Evolutionary conservation across 2,329 filamentous ascomycete genomes (phyloP), one percentile per base, ranked within the genome.

Genomic region (Sporothrix luriei): DNA sequence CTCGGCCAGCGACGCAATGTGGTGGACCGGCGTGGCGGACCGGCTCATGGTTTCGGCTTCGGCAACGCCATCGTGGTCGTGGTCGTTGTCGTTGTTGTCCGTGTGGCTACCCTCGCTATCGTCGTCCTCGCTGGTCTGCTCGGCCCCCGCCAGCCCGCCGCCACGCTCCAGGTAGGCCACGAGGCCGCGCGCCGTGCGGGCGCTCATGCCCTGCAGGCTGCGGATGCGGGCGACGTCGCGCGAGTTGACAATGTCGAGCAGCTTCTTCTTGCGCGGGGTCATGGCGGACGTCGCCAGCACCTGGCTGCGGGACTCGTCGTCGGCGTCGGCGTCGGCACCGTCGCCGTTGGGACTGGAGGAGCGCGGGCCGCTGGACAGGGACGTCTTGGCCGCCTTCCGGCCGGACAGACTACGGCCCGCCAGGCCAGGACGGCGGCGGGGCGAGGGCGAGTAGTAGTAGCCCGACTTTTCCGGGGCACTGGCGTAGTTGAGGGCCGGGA

Each of bases 221-320:
- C 85, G 86, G 78, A 93, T 93, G 76, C 86, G 82, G 16, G 80
- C 80, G 21, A 90, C 79, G 71, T 93, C 88, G 64, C 89, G 85
- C 24, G 89, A 91, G 80, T 93, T 93, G 79, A 93, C 86, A 74
- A 93, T 90, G 61, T 86, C 82, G 2, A 93, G 83, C 2, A 93
- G 80, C 71, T 86, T 84, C 72, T 83, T 83, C 7, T 89, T 89
- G 3, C 87, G 83, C 1, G 88, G 88, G 69, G 71, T 78, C 75
- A 72, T 65, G 3, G 54, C 29, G 3, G 29, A 4, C 54, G 19
- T 33, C 16, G 16, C 19, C 9, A 16, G n/a, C 0, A 16, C 29
- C 16, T 6, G 61, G 13, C 24, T 40, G 74, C 40, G 78, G 79
- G n/a, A 78, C 76, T 83, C 82, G 16, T 83, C 80, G 51, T 85